phyloP scores from a whole-genome alignment of 805 yeast species.

The Kregervanrija fluxuum region DNA sequence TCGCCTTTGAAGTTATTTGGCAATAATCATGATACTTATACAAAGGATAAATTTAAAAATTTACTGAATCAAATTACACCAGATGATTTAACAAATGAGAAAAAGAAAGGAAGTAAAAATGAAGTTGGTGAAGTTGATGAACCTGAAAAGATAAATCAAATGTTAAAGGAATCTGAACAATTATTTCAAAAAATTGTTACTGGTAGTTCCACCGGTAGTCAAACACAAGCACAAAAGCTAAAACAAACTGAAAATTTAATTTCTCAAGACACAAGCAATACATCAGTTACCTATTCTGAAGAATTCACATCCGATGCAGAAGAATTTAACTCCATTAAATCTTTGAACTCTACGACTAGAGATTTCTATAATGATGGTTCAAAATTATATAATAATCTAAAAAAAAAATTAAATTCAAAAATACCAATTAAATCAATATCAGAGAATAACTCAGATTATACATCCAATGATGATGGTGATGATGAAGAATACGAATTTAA shows the following conservation, averaged over 20 bases:
- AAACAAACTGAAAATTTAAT: constrained; percentile 8
- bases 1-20: constrained; percentile 28
- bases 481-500: background rate
- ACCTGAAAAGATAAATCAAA: constrained; percentile 1
- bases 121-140: background rate
- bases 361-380: constrained; percentile 21
- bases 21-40: constrained; percentile 24
- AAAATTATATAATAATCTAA: constrained; percentile 19
- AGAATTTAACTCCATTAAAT: constrained; percentile 16
- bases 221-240: background rate
- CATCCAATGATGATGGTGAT: constrained; percentile 13
- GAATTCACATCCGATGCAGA: constrained; percentile 26
- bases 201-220: constrained; percentile 1
- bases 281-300: constrained; percentile 18
- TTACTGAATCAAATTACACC: constrained; percentile 17
- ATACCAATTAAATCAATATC: constrained; percentile 2
- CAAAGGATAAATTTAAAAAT: constrained; percentile 21
- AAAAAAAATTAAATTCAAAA: constrained; percentile 12
- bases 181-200: constrained; percentile 6
- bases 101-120: constrained; percentile 6
- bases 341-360: constrained; percentile 14
- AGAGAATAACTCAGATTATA: constrained; percentile 18
- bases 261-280: background rate
- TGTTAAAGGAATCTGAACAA: constrained; percentile 5
- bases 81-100: constrained; percentile 8